These are phyloP conservation scores for Exsudoporus floridanus DNA, from an alignment of 1,284 basidiomycete species.

Conservation along the genomic window DNA sequence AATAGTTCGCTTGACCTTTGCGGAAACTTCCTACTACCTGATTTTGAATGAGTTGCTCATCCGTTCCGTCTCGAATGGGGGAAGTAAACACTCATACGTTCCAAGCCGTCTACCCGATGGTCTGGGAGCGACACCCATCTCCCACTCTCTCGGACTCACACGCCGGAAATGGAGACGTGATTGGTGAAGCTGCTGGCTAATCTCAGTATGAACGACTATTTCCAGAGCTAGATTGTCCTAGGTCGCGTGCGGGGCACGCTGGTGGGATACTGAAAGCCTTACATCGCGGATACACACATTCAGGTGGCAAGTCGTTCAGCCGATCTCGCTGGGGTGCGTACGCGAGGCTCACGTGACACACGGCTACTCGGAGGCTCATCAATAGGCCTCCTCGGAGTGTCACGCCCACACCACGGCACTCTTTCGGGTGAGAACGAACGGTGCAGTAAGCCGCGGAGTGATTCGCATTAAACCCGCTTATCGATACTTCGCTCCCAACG, in stretches of 20 bases:
- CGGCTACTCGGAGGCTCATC: slow-evolving; percentile 1
- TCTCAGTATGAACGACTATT: neutral
- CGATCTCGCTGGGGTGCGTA: neutral
- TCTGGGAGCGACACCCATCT: neutral
- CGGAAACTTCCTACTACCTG: neutral
- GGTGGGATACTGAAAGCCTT: neutral
- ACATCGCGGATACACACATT: neutral
- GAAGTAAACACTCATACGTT: neutral
- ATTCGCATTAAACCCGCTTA: neutral
- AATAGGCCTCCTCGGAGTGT: neutral
- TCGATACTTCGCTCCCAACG: neutral
- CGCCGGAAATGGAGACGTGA: neutral
- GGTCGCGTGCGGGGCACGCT: neutral
- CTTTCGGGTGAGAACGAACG: slow-evolving; percentile 1
- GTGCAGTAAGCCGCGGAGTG: neutral
- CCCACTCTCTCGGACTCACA: neutral
- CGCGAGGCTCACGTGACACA: slow-evolving; percentile 9
- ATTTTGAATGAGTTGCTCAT: neutral
- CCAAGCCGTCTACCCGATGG: neutral
- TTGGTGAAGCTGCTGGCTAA: neutral
- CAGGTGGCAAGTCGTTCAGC: neutral
- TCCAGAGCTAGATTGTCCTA: neutral
- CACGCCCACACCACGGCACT: neutral
- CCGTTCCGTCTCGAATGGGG: neutral
- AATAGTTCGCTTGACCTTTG: neutral